These are phyloP conservation scores for Quercus engelmannii DNA, from an alignment of 306 rosid genomes.

Conservation along the genomic window DNA sequence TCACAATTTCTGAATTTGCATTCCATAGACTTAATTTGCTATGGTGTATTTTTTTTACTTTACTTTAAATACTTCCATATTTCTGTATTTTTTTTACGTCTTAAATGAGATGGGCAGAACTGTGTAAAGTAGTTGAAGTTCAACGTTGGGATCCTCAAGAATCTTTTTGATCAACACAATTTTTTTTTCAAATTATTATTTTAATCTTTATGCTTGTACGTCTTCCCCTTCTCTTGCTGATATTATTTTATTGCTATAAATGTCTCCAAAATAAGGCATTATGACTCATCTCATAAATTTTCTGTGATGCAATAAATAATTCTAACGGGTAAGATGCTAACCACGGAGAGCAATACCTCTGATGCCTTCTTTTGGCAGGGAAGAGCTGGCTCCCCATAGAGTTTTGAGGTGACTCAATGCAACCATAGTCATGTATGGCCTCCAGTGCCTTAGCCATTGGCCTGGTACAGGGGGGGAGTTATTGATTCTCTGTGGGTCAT, in stretches of 20 bases:
- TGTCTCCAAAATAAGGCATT: neutral
- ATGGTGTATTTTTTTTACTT: no score
- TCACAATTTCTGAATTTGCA: neutral
- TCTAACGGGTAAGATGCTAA: conserved; percentile 23
- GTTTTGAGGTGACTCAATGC: conserved; percentile 28
- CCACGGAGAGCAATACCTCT: conserved; percentile 21
- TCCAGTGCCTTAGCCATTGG: conserved; percentile 25
- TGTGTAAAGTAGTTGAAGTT: no score
- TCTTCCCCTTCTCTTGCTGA: neutral
- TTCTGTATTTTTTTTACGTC: no score
- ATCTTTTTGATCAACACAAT: no score
- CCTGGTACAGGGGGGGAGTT: conserved; percentile 29
- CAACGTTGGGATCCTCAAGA: no score
- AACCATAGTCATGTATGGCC: conserved; percentile 16
- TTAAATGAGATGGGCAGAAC: no score
- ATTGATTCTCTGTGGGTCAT: conserved; percentile 6
- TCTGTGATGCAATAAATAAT: conserved; percentile 16
- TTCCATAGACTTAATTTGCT: neutral
- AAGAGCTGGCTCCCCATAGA: conserved; percentile 30
- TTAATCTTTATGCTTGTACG: neutral
- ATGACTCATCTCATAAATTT: conserved; percentile 6
- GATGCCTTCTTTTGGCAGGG: conserved; percentile 47
- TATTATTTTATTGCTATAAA: neutral
- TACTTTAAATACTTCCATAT: no score
- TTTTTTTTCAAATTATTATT: neutral